phyloP scores from a whole-genome alignment of 1,284 basidiomycete genomes.

The Cryptococcus sp. region DNA sequence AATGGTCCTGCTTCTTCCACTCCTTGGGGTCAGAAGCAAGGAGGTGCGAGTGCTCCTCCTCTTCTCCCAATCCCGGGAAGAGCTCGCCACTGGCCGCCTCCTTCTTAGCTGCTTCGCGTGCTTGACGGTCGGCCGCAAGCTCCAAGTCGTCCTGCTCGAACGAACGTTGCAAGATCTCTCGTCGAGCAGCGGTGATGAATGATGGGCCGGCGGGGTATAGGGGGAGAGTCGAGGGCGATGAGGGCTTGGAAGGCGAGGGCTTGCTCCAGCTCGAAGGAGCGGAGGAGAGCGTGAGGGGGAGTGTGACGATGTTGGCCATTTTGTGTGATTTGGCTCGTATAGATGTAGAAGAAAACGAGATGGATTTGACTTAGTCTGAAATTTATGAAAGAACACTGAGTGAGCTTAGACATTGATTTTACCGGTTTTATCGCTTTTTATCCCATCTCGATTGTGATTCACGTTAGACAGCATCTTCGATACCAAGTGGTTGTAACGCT shows the following conservation, averaged over 20 bases:
- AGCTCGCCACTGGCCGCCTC: conserved; percentile 64
- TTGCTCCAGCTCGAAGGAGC: conserved; percentile 49
- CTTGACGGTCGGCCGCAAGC: conserved; percentile 47
- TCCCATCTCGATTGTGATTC: neutral
- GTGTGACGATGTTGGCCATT: conserved; percentile 51
- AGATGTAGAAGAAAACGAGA: neutral
- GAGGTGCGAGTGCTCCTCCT: conserved; percentile 75
- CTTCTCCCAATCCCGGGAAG: conserved; percentile 91
- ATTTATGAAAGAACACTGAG: neutral
- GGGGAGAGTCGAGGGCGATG: conserved; percentile 53
- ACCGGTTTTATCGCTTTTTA: conserved; percentile 1
- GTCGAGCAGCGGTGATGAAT: conserved; percentile 75
- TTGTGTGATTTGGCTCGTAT: conserved; percentile 10
- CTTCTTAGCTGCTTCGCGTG: conserved; percentile 62
- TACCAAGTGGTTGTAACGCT: no score
- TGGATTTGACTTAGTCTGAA: neutral
- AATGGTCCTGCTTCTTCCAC: conserved; percentile 99
- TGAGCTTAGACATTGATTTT: neutral
- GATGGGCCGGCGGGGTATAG: conserved; percentile 81
- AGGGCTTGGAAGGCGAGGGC: conserved; percentile 46
- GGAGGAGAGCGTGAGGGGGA: conserved; percentile 49
- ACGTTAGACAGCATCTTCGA: no score
- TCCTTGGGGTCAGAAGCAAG: conserved; percentile 88
- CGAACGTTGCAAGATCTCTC: conserved; percentile 70
- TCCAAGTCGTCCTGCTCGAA: conserved; percentile 74